Conservation (phyloP, 305 asterid species). For the Salvia sclarea region DNA sequence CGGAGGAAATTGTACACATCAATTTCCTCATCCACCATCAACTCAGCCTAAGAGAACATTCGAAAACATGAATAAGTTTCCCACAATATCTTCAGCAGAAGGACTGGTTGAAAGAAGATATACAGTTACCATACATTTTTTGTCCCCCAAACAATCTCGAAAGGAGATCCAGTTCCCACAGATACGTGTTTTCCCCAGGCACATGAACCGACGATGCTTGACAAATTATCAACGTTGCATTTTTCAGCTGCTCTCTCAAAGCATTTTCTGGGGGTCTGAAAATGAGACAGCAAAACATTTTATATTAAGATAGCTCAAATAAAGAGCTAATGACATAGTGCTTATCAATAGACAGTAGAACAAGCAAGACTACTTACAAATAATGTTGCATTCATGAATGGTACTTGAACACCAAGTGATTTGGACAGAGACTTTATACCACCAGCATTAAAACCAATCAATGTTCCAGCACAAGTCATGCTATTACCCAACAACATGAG, state of each 20-base stretch:
- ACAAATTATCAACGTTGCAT: conserved; percentile 76
- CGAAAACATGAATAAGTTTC: conserved; percentile 27
- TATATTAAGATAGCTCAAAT: conserved; percentile 24
- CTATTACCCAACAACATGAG: conserved; percentile 84
- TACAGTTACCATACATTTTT: conserved; percentile 56
- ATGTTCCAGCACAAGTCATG: conserved; percentile 90
- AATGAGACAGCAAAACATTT: conserved; percentile 11
- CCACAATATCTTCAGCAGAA: conserved; percentile 18
- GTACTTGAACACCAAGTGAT: conserved; percentile 79
- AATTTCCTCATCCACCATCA: conserved; percentile 57
- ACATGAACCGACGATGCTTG: conserved; percentile 94
- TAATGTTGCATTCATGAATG: conserved; percentile 87
- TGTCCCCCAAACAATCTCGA: conserved; percentile 88
- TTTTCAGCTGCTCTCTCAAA: conserved; percentile 98
- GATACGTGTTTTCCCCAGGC: conserved; percentile 97
- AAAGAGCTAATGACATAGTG: conserved; percentile 21
- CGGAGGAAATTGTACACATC: conserved; percentile 88
- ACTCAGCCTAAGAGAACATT: conserved; percentile 56
- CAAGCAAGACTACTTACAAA: conserved; percentile 57
- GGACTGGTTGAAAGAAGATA: conserved; percentile 18
- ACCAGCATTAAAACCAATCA: conserved; percentile 89
- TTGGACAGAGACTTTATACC: conserved; percentile 87
- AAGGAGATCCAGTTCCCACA: conserved; percentile 94
- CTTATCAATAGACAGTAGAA: conserved; percentile 20
- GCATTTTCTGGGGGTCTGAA: conserved; percentile 90